A percentile compares a stretch with the other conserved stretches of the same genome.
These are phyloP conservation scores for Gonapodya sp. DNA, from an alignment of 192 early-diverging fungal species.

Conservation along the genomic window DNA sequence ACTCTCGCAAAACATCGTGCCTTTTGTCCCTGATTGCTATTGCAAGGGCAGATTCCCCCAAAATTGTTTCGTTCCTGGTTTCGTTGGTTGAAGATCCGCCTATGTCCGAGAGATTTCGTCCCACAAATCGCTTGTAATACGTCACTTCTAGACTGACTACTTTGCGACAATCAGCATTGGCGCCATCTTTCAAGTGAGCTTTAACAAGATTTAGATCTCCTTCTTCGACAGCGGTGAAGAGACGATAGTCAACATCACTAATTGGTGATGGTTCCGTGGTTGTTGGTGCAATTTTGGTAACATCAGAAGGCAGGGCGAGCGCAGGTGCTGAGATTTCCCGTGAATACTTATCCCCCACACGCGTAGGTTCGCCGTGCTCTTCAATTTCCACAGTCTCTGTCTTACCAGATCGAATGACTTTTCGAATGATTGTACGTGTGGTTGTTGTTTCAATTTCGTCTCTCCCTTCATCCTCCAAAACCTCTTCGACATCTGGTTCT, in stretches of 20 bases:
- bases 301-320: no score
- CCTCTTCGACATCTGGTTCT: background rate
- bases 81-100: background rate
- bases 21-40: background rate
- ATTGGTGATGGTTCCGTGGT: background rate
- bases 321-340: no score
- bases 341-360: no score
- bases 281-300: no score
- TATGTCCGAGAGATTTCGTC: background rate
- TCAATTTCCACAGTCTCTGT: no score
- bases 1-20: background rate
- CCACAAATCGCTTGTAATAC: background rate
- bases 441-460: no score
- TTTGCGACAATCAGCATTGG: background rate
- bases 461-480: background rate
- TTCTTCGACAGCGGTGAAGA: background rate
- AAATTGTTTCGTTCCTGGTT: background rate
- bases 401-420: no score
- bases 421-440: no score
- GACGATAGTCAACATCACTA: background rate
- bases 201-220: background rate
- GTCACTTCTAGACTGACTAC: background rate
- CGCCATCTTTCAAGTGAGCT: background rate
- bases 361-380: no score
- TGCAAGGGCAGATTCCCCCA: background rate